Conservation (phyloP, 2,329 filamentous ascomycete genomes). For the Diplodia sapinea region DNA sequence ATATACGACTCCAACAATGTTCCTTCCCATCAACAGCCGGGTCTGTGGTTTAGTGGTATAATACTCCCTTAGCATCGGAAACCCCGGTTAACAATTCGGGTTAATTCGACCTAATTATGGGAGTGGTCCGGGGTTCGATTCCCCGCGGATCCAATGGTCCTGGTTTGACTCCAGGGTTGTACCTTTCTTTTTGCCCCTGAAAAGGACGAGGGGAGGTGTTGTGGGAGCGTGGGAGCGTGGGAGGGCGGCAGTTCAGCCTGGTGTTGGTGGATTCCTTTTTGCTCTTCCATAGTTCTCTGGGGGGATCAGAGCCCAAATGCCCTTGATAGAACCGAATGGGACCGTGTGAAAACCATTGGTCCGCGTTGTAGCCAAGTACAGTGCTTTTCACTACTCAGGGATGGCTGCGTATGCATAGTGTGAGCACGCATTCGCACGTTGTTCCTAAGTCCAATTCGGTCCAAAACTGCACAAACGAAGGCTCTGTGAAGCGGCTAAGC, state of each 20-base stretch:
- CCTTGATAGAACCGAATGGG: background rate
- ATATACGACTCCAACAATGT: background rate
- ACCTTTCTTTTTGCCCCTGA: background rate
- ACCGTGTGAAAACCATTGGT: background rate
- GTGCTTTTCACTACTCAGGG: background rate
- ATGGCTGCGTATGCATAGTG: background rate
- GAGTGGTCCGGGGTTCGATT: slow-evolving; percentile 17
- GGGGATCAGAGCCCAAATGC: background rate
- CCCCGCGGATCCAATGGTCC: background rate
- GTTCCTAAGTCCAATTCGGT: background rate
- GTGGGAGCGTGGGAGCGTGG: too few relatives aligned
- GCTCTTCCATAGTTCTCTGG: too few relatives aligned
- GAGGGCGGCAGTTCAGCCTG: too few relatives aligned
- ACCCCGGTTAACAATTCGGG: too few relatives aligned
- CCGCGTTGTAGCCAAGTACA: background rate
- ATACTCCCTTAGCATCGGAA: slow-evolving; percentile 25
- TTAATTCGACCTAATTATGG: too few relatives aligned
- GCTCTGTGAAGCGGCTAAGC: background rate
- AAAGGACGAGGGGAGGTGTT: too few relatives aligned
- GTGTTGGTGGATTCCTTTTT: background rate
- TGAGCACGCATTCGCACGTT: background rate
- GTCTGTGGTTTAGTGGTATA: slow-evolving; percentile 25
- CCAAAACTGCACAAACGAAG: background rate
- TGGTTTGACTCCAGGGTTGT: background rate
- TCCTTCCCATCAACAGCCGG: background rate